phyloP scores from a whole-genome alignment of 805 yeast genomes.

The Pichia occidentalis region DNA sequence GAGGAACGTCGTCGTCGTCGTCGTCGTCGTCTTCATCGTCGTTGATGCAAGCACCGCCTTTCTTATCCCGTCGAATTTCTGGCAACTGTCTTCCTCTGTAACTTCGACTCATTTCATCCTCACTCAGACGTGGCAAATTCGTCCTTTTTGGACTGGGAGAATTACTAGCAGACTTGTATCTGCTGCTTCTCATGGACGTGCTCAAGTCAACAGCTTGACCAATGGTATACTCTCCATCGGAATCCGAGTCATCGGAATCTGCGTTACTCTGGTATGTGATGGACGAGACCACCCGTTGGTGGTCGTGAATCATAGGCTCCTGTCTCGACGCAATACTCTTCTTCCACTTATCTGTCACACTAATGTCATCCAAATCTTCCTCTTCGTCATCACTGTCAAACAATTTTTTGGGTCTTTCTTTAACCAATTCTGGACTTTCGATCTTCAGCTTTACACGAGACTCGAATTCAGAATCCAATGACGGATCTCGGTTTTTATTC shows the following conservation, averaged over 20 bases:
- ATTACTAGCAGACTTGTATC: not conserved
- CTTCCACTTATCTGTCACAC: conserved; percentile 3
- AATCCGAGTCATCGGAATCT: conserved; percentile 4
- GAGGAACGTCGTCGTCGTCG: conserved; percentile 16
- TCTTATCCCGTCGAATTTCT: too few species aligned
- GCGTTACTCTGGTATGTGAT: not conserved
- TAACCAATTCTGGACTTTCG: conserved; percentile 19
- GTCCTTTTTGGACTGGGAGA: not conserved
- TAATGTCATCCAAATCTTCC: conserved; percentile 13
- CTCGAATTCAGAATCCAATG: conserved; percentile 2
- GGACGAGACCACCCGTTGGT: not conserved
- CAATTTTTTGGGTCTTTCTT: conserved; percentile 16
- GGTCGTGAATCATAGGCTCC: conserved; percentile 7
- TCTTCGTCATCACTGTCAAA: conserved; percentile 25
- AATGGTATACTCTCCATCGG: conserved; percentile 17
- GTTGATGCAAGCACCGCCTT: not conserved
- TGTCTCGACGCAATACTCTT: conserved; percentile 14
- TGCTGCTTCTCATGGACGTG: conserved; percentile 12
- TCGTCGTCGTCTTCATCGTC: not conserved
- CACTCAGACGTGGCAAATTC: conserved; percentile 1
- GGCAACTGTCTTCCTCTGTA: conserved; percentile 12
- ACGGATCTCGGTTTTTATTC: not conserved
- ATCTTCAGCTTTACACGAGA: conserved; percentile 14
- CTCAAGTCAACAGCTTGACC: conserved; percentile 24
- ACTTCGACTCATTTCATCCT: conserved; percentile 11